Base-by-base conservation (phyloP, 345 rosid genomes). In the Camelina neglecta region DNA sequence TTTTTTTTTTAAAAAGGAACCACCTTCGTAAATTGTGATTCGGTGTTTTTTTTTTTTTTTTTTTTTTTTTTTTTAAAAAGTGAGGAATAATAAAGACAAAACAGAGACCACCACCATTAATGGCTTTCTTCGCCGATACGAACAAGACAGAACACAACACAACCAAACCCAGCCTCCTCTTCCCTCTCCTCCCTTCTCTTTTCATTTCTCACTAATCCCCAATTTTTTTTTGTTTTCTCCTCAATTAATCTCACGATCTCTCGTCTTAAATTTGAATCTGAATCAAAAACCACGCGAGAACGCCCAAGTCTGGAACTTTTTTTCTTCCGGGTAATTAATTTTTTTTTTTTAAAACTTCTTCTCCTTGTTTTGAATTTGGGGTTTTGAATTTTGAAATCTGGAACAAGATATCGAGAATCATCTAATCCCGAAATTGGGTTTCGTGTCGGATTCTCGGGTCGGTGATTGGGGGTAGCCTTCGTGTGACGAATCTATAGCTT, bases 41-140 rank as follows among this genome's bases (percentile, higher is more conserved):
- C 78, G 76, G 73, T 78, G 78, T 73, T 73, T 67, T 53, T 35
- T 35, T 35, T 35, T 7, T 35, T 71, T 9, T 39, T 3, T 0
- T 26, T 73, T 73, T 67, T 51, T 6, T 33, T 33, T 33, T 6
- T 5, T 71, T 15, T 39, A 18, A 64, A 76, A 78, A 60, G 68
- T 53, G 69, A 7, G 26, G 77, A 73, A 78, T 66, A 78, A 78
- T 72, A 78, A 78, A 78, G 78, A 78, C 81, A 78, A 78, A 78
- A 73, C 74, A 73, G 74, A 78, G 78, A 78, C 78, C 78, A 78
- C 78, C 78, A 78, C 81, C 81, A 78, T 73, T 73, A 67, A 78
- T 73, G 81, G 69, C 78, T 67, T 73, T 78, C 77, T 72, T 67
- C 78, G 73, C 74, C 81, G 81, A 78, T 78, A 78, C 64, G 71